Evolutionary conservation across 768 basidiomycete species (phyloP), one percentile per base, ranked within the genome.

Genomic region (Antrodiella citrinella): DNA sequence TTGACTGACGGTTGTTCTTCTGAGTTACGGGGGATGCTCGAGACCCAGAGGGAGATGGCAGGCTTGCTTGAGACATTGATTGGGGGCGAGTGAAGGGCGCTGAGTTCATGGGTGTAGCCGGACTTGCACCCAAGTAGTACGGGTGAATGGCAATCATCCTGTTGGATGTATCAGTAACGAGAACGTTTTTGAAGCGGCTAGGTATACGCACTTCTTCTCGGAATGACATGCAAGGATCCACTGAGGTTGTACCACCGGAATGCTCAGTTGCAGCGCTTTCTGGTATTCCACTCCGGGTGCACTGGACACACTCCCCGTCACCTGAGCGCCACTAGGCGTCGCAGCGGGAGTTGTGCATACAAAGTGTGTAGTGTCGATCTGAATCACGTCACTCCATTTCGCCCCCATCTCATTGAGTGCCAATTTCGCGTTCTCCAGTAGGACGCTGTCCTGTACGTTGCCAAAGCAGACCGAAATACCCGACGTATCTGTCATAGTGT

Each of bases 291-390:
- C 83, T 0, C 86, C 86, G 0, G 91, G 87, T 2, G 81, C 79
- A 13, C 74, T 69, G 10, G 71, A 68, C 1, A 71, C 62, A 49
- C 72, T 76, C 0, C 83, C 80, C 7, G 74, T 71, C 0, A 74
- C 74, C 51, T 71, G 74, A 9, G 80, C 80, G 25, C 79, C 84
- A 9, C 65, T 58, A 0, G 81, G 78, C 0, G 81, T 83, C 9
- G 81, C 76, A 1, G 83, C 85, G 2, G 93, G 91, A 0, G 88
- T 91, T 15, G 92, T 95, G 63, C 93, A 95, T 39, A 97, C 93
- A 57, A 96, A 99, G 66, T 99, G 95, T 0, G 94, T 97, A 9
- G 95, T 98, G 62, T 99, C 95, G 51, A 98, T 94, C 69, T 94
- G 90, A 38, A 99, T 93, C 60, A 82, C 86, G 56, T 94, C 86